phyloP scores from a whole-genome alignment of 495 filamentous ascomycete species.

The Penicillium psychrofluorescens region DNA sequence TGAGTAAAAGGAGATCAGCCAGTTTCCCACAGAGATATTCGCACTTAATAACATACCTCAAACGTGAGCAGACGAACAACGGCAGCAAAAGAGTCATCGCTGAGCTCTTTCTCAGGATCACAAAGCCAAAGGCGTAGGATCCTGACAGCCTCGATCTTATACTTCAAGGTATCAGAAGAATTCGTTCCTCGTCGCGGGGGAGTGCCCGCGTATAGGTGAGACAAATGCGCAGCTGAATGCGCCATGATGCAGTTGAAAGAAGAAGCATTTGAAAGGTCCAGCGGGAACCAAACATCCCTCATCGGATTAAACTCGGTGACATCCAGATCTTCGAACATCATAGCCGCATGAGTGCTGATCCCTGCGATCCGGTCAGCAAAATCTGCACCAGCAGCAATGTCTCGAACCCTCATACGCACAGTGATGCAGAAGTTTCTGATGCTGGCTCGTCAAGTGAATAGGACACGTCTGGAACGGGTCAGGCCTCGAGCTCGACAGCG shows the following conservation, averaged over 20 bases:
- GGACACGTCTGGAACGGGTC: constrained; percentile 24
- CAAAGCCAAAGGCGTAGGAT: constrained; percentile 16
- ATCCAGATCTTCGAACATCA: constrained; percentile 22
- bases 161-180: constrained; percentile 10
- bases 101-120: constrained; percentile 16
- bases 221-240: constrained; percentile 19
- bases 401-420: constrained; percentile 6
- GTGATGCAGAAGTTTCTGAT: constrained; percentile 22
- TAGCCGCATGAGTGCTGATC: constrained; percentile 20
- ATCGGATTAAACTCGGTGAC: constrained; percentile 21
- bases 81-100: constrained; percentile 20
- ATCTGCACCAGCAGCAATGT: background rate
- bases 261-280: constrained; percentile 22
- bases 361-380: constrained; percentile 7
- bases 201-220: constrained; percentile 14
- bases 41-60: constrained; percentile 9
- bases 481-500: constrained; percentile 10
- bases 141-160: constrained; percentile 15
- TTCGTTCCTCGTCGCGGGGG: constrained; percentile 6
- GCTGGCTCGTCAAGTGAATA: constrained; percentile 16
- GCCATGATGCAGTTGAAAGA: constrained; percentile 25
- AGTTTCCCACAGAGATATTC: background rate
- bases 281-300: constrained; percentile 25
- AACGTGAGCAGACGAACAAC: constrained; percentile 21
- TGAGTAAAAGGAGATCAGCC: constrained; percentile 2